These are phyloP conservation scores for Scutellaria barbata DNA, from an alignment of 257 asterid species.

Conservation along the genomic window DNA sequence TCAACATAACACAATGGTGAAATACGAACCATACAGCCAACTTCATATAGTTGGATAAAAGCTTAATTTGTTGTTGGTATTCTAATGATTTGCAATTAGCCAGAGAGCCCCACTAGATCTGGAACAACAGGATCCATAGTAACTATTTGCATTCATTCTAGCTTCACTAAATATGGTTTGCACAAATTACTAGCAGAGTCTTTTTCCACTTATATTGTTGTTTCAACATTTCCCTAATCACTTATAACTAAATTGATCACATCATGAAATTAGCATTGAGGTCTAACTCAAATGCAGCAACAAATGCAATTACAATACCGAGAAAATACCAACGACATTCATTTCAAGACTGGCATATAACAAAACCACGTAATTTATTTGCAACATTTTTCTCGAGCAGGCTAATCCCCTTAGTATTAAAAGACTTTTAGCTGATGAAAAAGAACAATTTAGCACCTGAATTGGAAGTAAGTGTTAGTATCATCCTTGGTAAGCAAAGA, in stretches of 20 bases:
- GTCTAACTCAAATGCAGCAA: conserved; percentile 8
- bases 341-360: conserved; percentile 18
- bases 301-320: background rate
- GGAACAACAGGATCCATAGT: no score
- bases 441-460: conserved; percentile 53
- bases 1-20: background rate
- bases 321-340: background rate
- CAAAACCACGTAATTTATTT: background rate
- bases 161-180: background rate
- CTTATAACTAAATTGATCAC: background rate
- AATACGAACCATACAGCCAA: background rate
- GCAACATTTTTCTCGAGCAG: background rate
- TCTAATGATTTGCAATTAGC: background rate
- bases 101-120: no score
- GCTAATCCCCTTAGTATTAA: background rate
- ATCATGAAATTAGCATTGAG: background rate
- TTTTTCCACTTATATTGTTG: background rate
- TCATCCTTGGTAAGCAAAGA: conserved; percentile 63
- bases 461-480: conserved; percentile 62
- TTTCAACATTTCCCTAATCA: background rate
- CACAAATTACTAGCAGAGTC: background rate
- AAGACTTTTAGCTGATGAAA: background rate
- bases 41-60: background rate
- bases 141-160: background rate
- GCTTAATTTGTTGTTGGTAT: background rate